Evolutionary conservation across 805 yeast genomes (phyloP).

Genomic region (Hanseniaspora clermontiae): DNA sequence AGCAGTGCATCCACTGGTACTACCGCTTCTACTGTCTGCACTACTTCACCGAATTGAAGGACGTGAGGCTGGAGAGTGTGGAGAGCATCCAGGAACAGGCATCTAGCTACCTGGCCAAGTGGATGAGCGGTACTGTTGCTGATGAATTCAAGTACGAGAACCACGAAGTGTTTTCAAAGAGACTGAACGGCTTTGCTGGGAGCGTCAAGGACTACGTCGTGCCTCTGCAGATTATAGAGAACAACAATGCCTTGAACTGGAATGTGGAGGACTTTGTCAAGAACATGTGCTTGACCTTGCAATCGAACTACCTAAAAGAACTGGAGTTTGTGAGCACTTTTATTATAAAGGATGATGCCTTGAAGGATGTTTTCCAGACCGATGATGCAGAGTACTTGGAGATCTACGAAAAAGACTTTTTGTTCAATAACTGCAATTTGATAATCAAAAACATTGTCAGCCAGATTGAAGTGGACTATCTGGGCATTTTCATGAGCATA

Average conservation of each 20-base stretch:
- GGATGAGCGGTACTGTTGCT: neutral
- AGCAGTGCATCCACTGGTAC: conserved; percentile 88
- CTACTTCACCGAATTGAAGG: conserved; percentile 53
- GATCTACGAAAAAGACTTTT: conserved; percentile 36
- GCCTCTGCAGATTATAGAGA: conserved; percentile 8
- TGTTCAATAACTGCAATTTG: conserved; percentile 38
- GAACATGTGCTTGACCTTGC: neutral
- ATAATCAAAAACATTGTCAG: conserved; percentile 33
- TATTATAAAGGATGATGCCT: conserved; percentile 17
- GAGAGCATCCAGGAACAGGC: conserved; percentile 24
- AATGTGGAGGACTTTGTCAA: conserved; percentile 8
- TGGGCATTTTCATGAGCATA: conserved; percentile 65
- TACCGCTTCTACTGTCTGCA: conserved; percentile 66
- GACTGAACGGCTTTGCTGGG: neutral
- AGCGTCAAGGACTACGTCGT: neutral
- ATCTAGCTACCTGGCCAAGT: neutral
- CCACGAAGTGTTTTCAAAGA: neutral
- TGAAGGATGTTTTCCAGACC: neutral
- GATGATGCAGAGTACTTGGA: neutral
- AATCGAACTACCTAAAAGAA: neutral
- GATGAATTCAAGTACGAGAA: neutral
- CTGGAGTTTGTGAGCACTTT: neutral
- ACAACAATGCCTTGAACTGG: neutral
- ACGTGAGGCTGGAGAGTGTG: conserved; percentile 9
- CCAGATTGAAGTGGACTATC: conserved; percentile 47